A percentile compares a stretch with the other conserved stretches of the same genome.
phyloP scores from a whole-genome alignment of 169 alveolate genomes.

The Babesia caballi region DNA sequence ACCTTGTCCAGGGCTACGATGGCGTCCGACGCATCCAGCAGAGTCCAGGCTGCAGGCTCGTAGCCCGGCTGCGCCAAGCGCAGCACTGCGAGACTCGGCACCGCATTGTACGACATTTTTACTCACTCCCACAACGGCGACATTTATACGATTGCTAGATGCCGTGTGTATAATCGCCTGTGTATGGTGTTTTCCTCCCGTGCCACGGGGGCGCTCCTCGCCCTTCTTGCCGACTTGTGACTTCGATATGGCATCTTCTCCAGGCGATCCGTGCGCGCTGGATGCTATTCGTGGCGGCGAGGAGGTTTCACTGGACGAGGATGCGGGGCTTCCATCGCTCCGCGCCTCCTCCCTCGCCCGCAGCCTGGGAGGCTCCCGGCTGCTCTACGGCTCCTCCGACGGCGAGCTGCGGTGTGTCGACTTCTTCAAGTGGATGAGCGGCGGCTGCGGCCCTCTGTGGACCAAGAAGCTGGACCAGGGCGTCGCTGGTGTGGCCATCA shows the following conservation, averaged over 20 bases:
- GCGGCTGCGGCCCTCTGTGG: slow-evolving; percentile 67
- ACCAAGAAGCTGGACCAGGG: slow-evolving; percentile 44
- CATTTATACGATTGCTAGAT: no score
- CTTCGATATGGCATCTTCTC: background rate
- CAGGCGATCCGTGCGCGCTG: background rate
- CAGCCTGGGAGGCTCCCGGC: slow-evolving; percentile 34
- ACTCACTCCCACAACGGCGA: no score
- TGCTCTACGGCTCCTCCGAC: slow-evolving; percentile 43
- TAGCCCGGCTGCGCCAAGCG: slow-evolving; percentile 17
- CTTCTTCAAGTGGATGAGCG: slow-evolving; percentile 60
- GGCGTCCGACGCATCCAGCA: slow-evolving; percentile 30
- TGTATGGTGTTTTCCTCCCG: background rate
- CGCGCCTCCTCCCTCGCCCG: slow-evolving; percentile 20
- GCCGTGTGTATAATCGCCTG: background rate
- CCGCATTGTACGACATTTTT: slow-evolving; percentile 17
- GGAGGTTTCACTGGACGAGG: slow-evolving; percentile 40
- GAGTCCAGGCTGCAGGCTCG: slow-evolving; percentile 26
- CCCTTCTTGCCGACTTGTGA: background rate
- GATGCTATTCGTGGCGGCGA: slow-evolving; percentile 26
- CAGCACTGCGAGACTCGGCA: slow-evolving; percentile 24
- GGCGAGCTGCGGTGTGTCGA: slow-evolving; percentile 55
- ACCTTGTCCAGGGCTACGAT: slow-evolving; percentile 22
- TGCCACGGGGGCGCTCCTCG: background rate
- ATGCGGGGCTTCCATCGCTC: slow-evolving; percentile 40
- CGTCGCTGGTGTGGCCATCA: slow-evolving; percentile 33